phyloP scores from a whole-genome alignment of 352 stramenopile species.

The Phytopythium litorale region DNA sequence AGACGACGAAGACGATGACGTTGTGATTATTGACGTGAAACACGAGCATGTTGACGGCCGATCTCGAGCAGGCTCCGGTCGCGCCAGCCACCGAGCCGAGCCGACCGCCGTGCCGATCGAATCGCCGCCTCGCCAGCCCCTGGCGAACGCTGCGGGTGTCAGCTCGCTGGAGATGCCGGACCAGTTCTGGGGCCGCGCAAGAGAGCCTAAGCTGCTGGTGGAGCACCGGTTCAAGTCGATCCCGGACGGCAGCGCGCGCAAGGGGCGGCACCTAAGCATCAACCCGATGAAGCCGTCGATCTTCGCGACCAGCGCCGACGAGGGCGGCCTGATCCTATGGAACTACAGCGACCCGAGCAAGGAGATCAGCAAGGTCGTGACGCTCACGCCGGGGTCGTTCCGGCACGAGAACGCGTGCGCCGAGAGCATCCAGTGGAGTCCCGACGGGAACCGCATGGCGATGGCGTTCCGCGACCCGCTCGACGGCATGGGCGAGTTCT shows the following conservation, averaged over 20 bases:
- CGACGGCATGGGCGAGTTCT: constrained; percentile 63
- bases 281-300: constrained; percentile 70
- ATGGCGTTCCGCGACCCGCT: constrained; percentile 78
- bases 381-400: constrained; percentile 54
- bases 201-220: constrained; percentile 59
- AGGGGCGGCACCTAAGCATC: constrained; percentile 70
- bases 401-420: constrained; percentile 58
- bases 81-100: constrained; percentile 1
- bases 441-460: constrained; percentile 65
- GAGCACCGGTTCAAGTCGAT: constrained; percentile 61
- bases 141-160: neutral
- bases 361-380: constrained; percentile 58
- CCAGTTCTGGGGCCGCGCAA: constrained; percentile 71
- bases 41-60: constrained; percentile 14
- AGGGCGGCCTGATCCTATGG: constrained; percentile 78
- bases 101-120: constrained; percentile 29
- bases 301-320: constrained; percentile 75
- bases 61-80: constrained; percentile 8
- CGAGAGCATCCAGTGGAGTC: constrained; percentile 75
- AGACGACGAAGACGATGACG: constrained; percentile 40
- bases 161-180: constrained; percentile 40
- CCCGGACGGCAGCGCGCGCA: constrained; percentile 59
- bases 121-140: constrained; percentile 7
- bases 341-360: constrained; percentile 62
- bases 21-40: constrained; percentile 58